phyloP scores from a whole-genome alignment of 2,329 filamentous ascomycete genomes.

The Hypoxylon sp. region DNA sequence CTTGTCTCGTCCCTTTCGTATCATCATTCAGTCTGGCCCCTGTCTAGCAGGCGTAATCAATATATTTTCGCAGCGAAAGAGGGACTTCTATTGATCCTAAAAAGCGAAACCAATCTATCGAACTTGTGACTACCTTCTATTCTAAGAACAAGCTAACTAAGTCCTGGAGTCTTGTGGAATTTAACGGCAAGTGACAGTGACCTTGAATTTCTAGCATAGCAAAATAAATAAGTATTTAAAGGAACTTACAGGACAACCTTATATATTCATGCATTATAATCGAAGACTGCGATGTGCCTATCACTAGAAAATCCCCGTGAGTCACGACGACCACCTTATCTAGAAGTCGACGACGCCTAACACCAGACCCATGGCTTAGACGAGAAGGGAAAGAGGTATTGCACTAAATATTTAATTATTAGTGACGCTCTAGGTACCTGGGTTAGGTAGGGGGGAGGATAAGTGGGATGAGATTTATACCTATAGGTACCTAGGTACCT shows the following conservation, averaged over 20 bases:
- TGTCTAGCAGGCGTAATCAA: not conserved
- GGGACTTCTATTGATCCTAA: no score
- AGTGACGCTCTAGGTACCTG: not conserved
- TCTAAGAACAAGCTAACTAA: no score
- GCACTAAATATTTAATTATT: not conserved
- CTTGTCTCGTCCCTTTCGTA: not conserved
- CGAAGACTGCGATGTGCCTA: not conserved
- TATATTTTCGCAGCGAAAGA: not conserved
- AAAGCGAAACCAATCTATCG: not conserved
- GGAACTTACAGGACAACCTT: no score
- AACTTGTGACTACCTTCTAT: no score
- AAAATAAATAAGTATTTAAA: no score
- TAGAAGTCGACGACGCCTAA: not conserved
- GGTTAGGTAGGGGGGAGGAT: not conserved
- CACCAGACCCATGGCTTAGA: not conserved
- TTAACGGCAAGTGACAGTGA: no score
- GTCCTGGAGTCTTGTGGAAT: no score
- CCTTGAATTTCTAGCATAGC: no score
- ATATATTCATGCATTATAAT: no score
- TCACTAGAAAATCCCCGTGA: not conserved
- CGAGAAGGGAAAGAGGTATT: not conserved
- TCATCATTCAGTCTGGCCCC: not conserved
- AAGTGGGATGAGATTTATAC: not conserved
- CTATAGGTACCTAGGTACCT: not conserved
- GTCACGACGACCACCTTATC: not conserved